Evolutionary conservation across 2,329 filamentous ascomycete species (phyloP), one percentile per base, ranked within the genome.

Genomic region (Fusarium gaditjirri): DNA sequence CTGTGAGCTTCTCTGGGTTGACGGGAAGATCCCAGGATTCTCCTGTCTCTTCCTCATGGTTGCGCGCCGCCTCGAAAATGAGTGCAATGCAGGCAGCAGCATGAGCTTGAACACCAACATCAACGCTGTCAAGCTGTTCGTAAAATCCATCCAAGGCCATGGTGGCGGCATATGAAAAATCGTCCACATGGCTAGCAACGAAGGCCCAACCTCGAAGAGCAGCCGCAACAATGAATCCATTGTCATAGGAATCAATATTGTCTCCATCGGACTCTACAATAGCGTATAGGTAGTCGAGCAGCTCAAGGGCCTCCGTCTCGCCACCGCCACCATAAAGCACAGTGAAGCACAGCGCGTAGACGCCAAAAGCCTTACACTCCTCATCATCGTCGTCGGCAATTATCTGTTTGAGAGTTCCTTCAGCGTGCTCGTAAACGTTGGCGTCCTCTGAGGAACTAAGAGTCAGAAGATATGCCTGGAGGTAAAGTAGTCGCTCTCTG

Each of bases 41-140:
- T 44, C 84, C 86, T 4, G 83, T 86, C 64, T 85, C 84, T 27
- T 84, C 82, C 68, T 88, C 84, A 62, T 86, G 81, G 17, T 82
- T 81, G 38, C 86, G 84, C 6, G 85, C 84, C 69, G 92, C 92
- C 80, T 97, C 94, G 76, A 93, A 95, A 16, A 97, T 85, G 14
- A 97, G 85, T 2, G 94, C 94, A 65, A 97, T 94, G 79, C 93
- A 93, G 77, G 92, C 89, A 7, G 92, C 94, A 0, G 94, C 92
- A 7, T 92, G 90, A 49, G 94, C 90, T 77, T 96, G 93, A 2
- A 97, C 93, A 13, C 88, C 84, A 2, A 90, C 84, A 65, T 94
- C 91, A 36, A 86, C 86, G 79, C 92, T 94, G 66, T 95, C 91
- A 23, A 97, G 91, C 81, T 97, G 94, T 52, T 97, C 94, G 44